Conservation (phyloP, 1,139 yeast genomes). For the Pichiaceae sp. region DNA sequence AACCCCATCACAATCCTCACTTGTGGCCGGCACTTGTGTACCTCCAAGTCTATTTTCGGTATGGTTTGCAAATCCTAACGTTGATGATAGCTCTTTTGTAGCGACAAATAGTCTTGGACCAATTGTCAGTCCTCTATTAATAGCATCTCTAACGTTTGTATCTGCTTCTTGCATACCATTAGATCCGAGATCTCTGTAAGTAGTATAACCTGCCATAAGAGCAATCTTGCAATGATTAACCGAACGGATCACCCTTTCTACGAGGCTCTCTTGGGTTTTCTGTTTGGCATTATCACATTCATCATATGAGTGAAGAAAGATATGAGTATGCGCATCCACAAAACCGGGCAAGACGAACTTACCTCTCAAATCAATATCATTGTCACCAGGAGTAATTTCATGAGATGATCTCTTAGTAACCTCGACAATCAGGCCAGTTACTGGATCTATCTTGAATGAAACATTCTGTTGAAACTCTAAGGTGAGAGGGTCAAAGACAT, state of each 20-base stretch:
- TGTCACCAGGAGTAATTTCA: slow-evolving; percentile 2
- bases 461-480: slow-evolving; percentile 8
- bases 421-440: slow-evolving; percentile 13
- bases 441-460: slow-evolving; percentile 15
- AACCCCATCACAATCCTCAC: slow-evolving; percentile 21
- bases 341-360: slow-evolving; percentile 19
- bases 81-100: slow-evolving; percentile 17
- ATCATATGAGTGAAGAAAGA: slow-evolving; percentile 20
- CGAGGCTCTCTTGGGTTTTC: slow-evolving; percentile 19
- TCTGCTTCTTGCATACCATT: slow-evolving; percentile 21
- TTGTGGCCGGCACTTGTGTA: slow-evolving; percentile 13
- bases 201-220: slow-evolving; percentile 18
- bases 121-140: slow-evolving; percentile 17
- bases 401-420: slow-evolving; percentile 4
- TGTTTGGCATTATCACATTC: slow-evolving; percentile 19
- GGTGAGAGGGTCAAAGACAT: slow-evolving; percentile 12
- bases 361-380: slow-evolving; percentile 17
- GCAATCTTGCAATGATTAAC: slow-evolving; percentile 18
- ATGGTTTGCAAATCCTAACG: slow-evolving; percentile 15
- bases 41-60: slow-evolving; percentile 19
- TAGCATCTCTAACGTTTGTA: slow-evolving; percentile 19
- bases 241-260: slow-evolving; percentile 18
- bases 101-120: slow-evolving; percentile 21
- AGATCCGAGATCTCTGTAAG: slow-evolving; percentile 21
- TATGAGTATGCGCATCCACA: slow-evolving; percentile 21